Evolutionary conservation across 1,139 yeast species (phyloP), one percentile per base, ranked within the genome.

Genomic region (Eremothecium cymbalariae): DNA sequence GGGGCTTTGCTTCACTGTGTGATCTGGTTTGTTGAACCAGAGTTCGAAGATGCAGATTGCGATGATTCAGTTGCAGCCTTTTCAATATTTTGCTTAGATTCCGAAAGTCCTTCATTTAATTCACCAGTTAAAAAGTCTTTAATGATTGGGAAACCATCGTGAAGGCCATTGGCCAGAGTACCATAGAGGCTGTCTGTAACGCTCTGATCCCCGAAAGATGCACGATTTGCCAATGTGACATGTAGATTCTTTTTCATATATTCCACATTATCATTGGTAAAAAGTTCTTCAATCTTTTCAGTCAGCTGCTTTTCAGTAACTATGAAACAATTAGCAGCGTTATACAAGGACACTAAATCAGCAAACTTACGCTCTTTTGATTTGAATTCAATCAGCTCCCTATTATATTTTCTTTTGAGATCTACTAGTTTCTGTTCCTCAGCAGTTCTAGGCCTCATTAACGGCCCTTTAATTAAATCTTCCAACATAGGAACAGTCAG

Each of bases 401-500:
- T 65, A 53, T 77, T 77, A 34, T 68, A 70, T 36, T 60, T 59
- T 43, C 77, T 65, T 53, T 74, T 76, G 48, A 72, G 68, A 28
- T 55, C 47, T 41, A 79, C 57, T 27, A 68, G 53, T 34, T 65
- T 66, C 28, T 57, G 55, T 55, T 85, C 93, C 50, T 76, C 86
- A 22, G 63, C 65, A 0, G 94, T 79, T 57, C 95, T 70, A 35
- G 64, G 71, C 53, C 80, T 70, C 66, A 86, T 72, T 42, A 85
- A 62, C 12, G 88, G 82, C 3, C 83, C 83, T 24, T 71, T 57
- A 44, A 81, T 63, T 45, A 79, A 68, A 27, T 73, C 67, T 48
- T 81, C 88, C 43, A 86, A 67, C 2, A 95, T 82, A 30, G 95
- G 95, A 35, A 84, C 67, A 2, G 95, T 82, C 48, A 80, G 69